A percentile compares a stretch with the other conserved stretches of the same genome.
These are phyloP conservation scores for Peronospora destructor DNA, from an alignment of 352 stramenopile genomes.

Conservation along the genomic window DNA sequence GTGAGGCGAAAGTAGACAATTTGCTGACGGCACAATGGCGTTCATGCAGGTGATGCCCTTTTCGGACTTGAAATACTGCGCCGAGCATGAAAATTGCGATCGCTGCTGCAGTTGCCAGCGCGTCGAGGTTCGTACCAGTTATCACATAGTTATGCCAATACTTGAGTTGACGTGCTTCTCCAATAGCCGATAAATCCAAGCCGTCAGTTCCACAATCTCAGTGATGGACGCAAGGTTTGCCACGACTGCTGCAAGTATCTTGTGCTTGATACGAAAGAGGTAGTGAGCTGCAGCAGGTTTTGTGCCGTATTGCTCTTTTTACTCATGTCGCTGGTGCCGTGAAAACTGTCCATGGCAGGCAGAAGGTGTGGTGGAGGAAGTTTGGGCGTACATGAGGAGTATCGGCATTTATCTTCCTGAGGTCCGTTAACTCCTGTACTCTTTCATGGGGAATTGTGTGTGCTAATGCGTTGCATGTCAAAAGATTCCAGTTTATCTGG, in stretches of 20 bases:
- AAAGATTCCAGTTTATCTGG: conserved; percentile 60
- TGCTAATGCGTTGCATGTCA: background rate
- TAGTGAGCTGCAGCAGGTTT: conserved; percentile 3
- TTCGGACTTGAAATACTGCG: conserved; percentile 57
- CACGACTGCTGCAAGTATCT: conserved; percentile 52
- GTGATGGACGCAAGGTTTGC: conserved; percentile 60
- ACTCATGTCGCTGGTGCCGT: background rate
- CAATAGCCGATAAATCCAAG: conserved; percentile 17
- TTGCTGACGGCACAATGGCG: background rate
- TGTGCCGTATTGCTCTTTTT: background rate
- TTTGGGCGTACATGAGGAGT: conserved; percentile 64
- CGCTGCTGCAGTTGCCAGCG: conserved; percentile 69
- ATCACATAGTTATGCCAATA: background rate
- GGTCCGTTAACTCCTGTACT: conserved; percentile 15
- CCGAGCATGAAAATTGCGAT: conserved; percentile 49
- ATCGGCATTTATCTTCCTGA: conserved; percentile 59
- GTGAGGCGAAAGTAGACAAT: background rate
- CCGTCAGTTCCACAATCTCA: conserved; percentile 51
- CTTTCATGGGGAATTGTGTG: background rate
- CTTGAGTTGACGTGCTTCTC: conserved; percentile 2
- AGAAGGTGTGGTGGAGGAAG: conserved; percentile 41
- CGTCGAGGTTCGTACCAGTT: conserved; percentile 37
- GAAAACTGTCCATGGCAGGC: conserved; percentile 12
- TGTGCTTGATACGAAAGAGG: conserved; percentile 57
- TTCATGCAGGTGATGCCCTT: conserved; percentile 47